Evolutionary conservation across 2,329 filamentous ascomycete genomes (phyloP), one percentile per base, ranked within the genome.

Genomic region (Aureobasidium pullulans): DNA sequence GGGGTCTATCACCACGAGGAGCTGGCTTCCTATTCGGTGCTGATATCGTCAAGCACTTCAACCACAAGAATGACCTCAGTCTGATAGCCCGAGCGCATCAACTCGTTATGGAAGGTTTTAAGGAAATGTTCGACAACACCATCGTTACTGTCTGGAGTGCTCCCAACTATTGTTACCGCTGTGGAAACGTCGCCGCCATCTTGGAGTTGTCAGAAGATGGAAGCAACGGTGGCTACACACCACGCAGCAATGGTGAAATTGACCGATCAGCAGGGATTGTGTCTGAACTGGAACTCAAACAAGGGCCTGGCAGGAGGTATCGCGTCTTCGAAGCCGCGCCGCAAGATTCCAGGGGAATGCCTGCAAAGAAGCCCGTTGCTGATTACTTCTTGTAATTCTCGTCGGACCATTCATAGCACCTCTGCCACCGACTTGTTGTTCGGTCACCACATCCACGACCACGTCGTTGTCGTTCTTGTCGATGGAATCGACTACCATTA

Each of bases 41-140:
- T 3, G 92, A 96, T 70, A 97, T 97, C 60, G 93, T 97, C 68
- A 95, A 94, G 68, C 85, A 86, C 64, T 99, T 99, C 78, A 99
- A 97, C 75, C 87, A 96, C 74, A 84, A 86, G 60, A 99, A 99
- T 72, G 90, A 96, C 69, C 81, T 99, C 31, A 90, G 87, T 23
- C 81, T 99, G 56, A 94, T 99, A 64, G 94, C 93, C 16, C 85
- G 94, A 59, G 94, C 94, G 1, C 94, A 99, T 71, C 94, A 99
- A 73, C 84, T 99, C 23, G 94, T 99, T 64, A 99, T 97, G 94
- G 94, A 99, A 72, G 94, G 94, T 0, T 99, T 96, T 75, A 97
- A 97, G 76, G 94, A 97, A 72, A 97, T 97, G 92, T 99, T 97
- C 69, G 90, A 96, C 70, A 88, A 86, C 13, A 90, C 86, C 49